Percentiles rank a stretch among this genome's conserved stretches.
These are phyloP conservation scores for Marchantia polymorpha DNA, from an alignment of 225 moss, liverwort and hornwort species.

Conservation along the genomic window DNA sequence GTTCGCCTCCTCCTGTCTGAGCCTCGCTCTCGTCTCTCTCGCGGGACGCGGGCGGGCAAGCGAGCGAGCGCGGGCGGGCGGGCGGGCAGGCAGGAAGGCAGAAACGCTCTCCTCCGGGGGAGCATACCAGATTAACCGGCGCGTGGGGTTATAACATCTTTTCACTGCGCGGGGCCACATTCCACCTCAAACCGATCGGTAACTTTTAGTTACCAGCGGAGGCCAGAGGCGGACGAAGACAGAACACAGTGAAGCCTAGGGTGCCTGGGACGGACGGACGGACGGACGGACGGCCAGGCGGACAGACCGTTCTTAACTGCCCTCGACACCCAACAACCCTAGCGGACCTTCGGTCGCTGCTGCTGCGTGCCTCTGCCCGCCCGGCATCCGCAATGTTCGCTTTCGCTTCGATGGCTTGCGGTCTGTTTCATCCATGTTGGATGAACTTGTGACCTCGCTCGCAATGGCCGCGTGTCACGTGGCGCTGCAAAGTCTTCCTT, in stretches of 20 bases:
- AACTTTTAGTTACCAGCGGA: constrained; percentile 7
- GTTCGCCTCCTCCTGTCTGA: background rate
- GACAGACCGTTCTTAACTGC: constrained; percentile 25
- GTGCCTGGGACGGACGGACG: constrained; percentile 15
- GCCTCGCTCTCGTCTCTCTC: background rate
- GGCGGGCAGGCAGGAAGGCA: background rate
- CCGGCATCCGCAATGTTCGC: background rate
- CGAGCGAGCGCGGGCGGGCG: background rate
- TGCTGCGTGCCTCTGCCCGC: background rate
- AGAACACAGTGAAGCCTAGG: background rate
- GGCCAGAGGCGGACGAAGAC: background rate
- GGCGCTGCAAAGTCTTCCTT: background rate
- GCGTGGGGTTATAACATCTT: constrained; percentile 22
- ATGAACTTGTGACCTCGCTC: background rate
- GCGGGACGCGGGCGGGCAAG: background rate
- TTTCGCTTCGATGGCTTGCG: background rate
- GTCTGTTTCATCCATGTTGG: background rate
- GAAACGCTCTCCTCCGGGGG: background rate
- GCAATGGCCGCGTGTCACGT: constrained; percentile 2
- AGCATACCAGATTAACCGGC: constrained; percentile 25
- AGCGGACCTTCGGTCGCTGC: background rate
- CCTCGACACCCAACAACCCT: constrained; percentile 21
- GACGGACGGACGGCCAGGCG: background rate
- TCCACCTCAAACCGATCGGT: background rate
- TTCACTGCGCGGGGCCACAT: background rate